Evolutionary conservation across 805 yeast genomes (phyloP), one percentile per base, ranked within the genome.

Genomic region (Candida nonsorbophila): DNA sequence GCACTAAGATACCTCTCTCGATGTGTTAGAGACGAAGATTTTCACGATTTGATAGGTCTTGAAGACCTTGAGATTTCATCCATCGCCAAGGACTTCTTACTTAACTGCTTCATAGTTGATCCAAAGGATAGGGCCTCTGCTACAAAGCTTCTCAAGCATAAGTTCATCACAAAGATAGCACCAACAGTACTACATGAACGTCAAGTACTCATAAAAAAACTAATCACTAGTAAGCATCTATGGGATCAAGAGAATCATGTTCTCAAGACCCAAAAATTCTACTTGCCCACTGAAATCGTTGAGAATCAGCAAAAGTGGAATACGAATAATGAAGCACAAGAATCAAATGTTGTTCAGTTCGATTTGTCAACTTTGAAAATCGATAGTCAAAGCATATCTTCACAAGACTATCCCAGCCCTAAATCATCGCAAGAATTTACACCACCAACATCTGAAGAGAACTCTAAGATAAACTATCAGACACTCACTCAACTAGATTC

Each of bases 211-310:
- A 30, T 63, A 12, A 55, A 55, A 28, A 37, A 45, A 24, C 39
- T 62, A 11, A 57, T 63, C 16, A 55, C 65, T 1, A 47, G 48
- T 9, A 64, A 61, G 32, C 52, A 49, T 22, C 32, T 50, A 16
- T 62, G 68, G 67, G 65, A 62, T 39, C 60, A 57, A 33, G 64
- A 57, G 2, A 51, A 62, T 34, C 62, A 55, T 38, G 43, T 53
- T 7, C 20, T 42, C 8, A 49, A 53, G 29, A 42, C 45, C 5
- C 57, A 53, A 15, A 50, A 56, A 20, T 53, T 51, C 30, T 62
- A 61, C 30, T 47, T 56, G 3, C 65, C 68, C 2, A 63, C 68
- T 1, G 67, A 59, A 29, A 36, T 58, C 5, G 47, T 44, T 3
- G 28, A 45, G n/a, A 53, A 59, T 36, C 65, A 58, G 32, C 35